Conservation (phyloP, 2,329 filamentous ascomycete genomes). For the Fusarium gaditjirri region DNA sequence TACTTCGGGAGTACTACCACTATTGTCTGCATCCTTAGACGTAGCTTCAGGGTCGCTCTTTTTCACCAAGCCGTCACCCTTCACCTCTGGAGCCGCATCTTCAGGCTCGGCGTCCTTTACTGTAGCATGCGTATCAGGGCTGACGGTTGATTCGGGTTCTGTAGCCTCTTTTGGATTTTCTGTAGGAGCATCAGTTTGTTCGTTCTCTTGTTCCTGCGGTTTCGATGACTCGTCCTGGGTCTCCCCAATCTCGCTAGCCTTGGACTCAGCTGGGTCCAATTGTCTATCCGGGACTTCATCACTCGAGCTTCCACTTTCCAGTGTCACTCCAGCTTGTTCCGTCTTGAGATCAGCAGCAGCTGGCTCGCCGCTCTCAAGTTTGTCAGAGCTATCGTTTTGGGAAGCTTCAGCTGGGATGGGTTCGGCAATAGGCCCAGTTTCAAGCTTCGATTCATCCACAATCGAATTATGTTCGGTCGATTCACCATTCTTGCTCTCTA, state of each 20-base stretch:
- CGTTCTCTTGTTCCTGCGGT: slow-evolving; percentile 1
- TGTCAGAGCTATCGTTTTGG: background rate
- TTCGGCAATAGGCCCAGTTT: background rate
- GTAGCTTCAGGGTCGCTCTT: background rate
- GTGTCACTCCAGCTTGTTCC: slow-evolving; percentile 1
- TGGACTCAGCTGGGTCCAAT: background rate
- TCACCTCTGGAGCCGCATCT: background rate
- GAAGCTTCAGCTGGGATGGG: background rate
- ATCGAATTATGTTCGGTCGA: background rate
- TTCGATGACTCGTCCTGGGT: slow-evolving; percentile 5
- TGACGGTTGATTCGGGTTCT: background rate
- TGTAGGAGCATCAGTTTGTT: background rate
- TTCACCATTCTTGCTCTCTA: background rate
- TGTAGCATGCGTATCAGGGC: slow-evolving; percentile 5
- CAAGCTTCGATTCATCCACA: background rate
- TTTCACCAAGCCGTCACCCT: background rate
- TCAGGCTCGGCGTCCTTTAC: slow-evolving; percentile 1
- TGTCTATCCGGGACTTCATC: background rate
- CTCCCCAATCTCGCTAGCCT: background rate
- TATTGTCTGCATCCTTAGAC: background rate
- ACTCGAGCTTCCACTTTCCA: background rate
- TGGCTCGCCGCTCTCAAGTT: background rate
- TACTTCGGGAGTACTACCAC: slow-evolving; percentile 2
- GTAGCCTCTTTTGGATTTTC: slow-evolving; percentile 9
- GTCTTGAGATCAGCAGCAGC: background rate